These are phyloP conservation scores for Gryganskiella cystojenkinii DNA, from an alignment of 192 early-diverging fungal genomes.

Conservation along the genomic window DNA sequence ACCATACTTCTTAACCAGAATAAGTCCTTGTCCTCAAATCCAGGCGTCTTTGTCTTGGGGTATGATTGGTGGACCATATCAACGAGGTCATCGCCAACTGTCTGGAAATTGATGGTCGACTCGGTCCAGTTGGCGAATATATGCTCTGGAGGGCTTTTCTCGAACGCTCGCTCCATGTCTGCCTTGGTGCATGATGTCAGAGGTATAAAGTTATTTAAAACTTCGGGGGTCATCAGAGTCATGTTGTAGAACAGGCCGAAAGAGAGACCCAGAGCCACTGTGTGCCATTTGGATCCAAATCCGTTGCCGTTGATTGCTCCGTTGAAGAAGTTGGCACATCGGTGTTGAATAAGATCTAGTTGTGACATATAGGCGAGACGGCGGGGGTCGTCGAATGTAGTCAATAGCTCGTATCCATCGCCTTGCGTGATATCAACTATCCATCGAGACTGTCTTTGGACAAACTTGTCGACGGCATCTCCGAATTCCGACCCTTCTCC, in stretches of 20 bases:
- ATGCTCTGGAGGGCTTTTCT: slow-evolving; percentile 6
- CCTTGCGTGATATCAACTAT: slow-evolving; percentile 17
- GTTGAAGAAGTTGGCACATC: slow-evolving; percentile 30
- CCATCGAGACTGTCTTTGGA: slow-evolving; percentile 37
- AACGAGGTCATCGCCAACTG: neutral
- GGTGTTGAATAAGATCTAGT: slow-evolving; percentile 23
- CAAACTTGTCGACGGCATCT: slow-evolving; percentile 17
- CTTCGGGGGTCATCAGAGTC: slow-evolving; percentile 10
- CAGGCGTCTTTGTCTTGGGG: neutral
- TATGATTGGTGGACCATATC: neutral
- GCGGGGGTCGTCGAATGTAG: slow-evolving; percentile 7
- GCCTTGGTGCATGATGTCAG: slow-evolving; percentile 16
- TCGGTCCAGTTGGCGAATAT: neutral
- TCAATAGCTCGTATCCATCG: slow-evolving; percentile 22
- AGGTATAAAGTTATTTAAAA: slow-evolving; percentile 8
- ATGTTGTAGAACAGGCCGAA: slow-evolving; percentile 27
- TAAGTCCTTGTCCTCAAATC: slow-evolving; percentile 14
- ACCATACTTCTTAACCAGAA: slow-evolving; percentile 37
- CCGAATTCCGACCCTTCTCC: slow-evolving; percentile 10
- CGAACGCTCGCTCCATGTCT: slow-evolving; percentile 14
- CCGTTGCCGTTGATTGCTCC: neutral
- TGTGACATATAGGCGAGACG: slow-evolving; percentile 13
- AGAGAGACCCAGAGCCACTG: slow-evolving; percentile 15
- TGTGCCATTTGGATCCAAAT: slow-evolving; percentile 30
- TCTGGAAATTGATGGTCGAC: slow-evolving; percentile 30